Evolutionary conservation across 208 protist genomes (phyloP).

Genomic region (Leishmania lainsoni): DNA sequence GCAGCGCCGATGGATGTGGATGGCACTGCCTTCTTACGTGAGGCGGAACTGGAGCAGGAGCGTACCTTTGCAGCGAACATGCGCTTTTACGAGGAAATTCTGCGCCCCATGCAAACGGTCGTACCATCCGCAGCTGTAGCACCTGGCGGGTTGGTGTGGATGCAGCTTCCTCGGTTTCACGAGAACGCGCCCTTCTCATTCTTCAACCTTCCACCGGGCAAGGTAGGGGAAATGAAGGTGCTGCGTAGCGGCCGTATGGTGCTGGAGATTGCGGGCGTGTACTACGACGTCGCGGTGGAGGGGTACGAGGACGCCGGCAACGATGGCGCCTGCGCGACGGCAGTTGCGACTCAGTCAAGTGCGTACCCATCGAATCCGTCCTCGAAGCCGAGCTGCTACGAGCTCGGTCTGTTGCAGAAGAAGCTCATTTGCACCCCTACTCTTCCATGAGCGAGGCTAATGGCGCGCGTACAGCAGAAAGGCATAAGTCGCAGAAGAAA

Average conservation of each 20-base stretch:
- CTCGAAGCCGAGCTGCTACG: constrained; percentile 59
- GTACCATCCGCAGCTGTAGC: not conserved
- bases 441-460: constrained; percentile 26
- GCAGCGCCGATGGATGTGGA: constrained; percentile 29
- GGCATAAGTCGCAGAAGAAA: not conserved
- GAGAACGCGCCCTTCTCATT: constrained; percentile 51
- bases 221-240: constrained; percentile 82
- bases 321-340: constrained; percentile 49
- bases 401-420: constrained; percentile 65
- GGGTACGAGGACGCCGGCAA: constrained; percentile 39
- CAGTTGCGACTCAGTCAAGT: constrained; percentile 49
- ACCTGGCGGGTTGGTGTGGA: constrained; percentile 53
- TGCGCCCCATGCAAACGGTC: constrained; percentile 12
- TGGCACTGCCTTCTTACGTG: constrained; percentile 71
- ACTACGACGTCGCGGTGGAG: constrained; percentile 76
- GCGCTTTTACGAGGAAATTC: constrained; percentile 62
- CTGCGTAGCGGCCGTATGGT: constrained; percentile 81
- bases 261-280: constrained; percentile 70
- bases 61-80: constrained; percentile 49
- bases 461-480: not conserved
- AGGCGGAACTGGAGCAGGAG: constrained; percentile 50
- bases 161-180: constrained; percentile 83
- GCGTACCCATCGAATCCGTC: constrained; percentile 33
- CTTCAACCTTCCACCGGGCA: constrained; percentile 56
- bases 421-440: constrained; percentile 83